These are phyloP conservation scores for Nemania serpens DNA, from an alignment of 2,329 filamentous ascomycete species.

Conservation along the genomic window DNA sequence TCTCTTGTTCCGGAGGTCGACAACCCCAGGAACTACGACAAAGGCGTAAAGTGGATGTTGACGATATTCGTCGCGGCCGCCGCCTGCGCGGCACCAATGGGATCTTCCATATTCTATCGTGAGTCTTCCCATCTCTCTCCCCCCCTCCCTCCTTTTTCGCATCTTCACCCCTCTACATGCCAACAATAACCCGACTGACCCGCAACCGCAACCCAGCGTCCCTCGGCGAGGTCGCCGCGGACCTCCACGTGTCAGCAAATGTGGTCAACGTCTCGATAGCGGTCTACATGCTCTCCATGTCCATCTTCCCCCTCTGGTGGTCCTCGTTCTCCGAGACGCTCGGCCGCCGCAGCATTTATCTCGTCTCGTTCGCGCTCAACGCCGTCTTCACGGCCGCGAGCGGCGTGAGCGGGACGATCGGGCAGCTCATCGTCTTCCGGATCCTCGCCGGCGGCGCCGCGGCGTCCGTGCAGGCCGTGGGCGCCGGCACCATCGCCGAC, in stretches of 20 bases:
- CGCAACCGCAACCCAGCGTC: conserved; percentile 63
- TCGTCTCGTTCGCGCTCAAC: conserved; percentile 75
- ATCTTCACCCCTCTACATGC: conserved; percentile 12
- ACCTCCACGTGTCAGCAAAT: conserved; percentile 66
- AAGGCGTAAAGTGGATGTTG: conserved; percentile 81
- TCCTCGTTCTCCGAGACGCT: conserved; percentile 76
- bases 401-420: conserved; percentile 70
- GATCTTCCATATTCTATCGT: conserved; percentile 84
- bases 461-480: conserved; percentile 80
- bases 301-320: conserved; percentile 87
- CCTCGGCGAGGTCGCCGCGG: conserved; percentile 64
- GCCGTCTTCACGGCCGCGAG: conserved; percentile 71
- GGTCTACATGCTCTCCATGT: conserved; percentile 82
- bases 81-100: conserved; percentile 78
- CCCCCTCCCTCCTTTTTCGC: background rate
- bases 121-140: conserved; percentile 39
- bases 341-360: conserved; percentile 78
- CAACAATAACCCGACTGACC: background rate
- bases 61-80: conserved; percentile 78
- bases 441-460: conserved; percentile 75
- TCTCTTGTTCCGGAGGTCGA: conserved; percentile 79
- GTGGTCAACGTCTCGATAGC: conserved; percentile 77
- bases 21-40: conserved; percentile 72
- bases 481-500: conserved; percentile 82
- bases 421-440: conserved; percentile 78